Base-by-base conservation (phyloP, 768 basidiomycete species). In the Tulasnella sp. region DNA sequence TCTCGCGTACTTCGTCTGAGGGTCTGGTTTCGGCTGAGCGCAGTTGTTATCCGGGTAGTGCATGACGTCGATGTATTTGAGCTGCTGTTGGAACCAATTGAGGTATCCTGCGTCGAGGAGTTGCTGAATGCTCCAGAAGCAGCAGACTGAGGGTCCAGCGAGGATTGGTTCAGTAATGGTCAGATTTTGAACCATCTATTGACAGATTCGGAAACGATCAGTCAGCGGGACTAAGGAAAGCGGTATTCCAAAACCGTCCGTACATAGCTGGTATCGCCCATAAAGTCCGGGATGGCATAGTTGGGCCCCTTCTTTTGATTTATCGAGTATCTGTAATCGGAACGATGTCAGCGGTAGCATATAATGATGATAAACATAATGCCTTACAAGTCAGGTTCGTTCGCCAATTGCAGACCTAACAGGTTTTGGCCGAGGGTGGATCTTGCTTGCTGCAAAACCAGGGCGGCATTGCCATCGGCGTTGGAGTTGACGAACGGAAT, bases 141-240 rank as follows among this genome's bases (percentile, higher is more conserved):
- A 89, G 41, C 91, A 90, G 31, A 93, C 83, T 80, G 89, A 92
- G 0, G 93, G 93, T 0, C 90, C 92, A 80, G 93, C 87, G 81
- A 94, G 89, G 54, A 91, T 86, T 11, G 72, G 79, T 1, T 80
- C 41, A 6, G 37, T n/a, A 22, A 80, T 50, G 28, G 79, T 69
- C 2, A 80, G 72, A 46, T 46, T 44, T 75, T 80, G 72, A 18
- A 80, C 75, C 79, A 80, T 80, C 79, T 80, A 3, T 90, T 40
- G 31, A 1, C 75, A n/a, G 4, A 8, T 4, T 54, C 0, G 40
- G 18, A 28, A 6, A 8, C 11, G 76, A 5, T 42, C n/a, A 54
- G 20, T 31, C 5, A 34, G 20, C 24, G 6, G 76, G 20, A n/a
- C 1, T 4, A 34, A 24, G 46, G 9, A 72, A 75, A 14, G 3